phyloP scores from a whole-genome alignment of 2,329 filamentous ascomycete species.

The Claviceps purpurea region DNA sequence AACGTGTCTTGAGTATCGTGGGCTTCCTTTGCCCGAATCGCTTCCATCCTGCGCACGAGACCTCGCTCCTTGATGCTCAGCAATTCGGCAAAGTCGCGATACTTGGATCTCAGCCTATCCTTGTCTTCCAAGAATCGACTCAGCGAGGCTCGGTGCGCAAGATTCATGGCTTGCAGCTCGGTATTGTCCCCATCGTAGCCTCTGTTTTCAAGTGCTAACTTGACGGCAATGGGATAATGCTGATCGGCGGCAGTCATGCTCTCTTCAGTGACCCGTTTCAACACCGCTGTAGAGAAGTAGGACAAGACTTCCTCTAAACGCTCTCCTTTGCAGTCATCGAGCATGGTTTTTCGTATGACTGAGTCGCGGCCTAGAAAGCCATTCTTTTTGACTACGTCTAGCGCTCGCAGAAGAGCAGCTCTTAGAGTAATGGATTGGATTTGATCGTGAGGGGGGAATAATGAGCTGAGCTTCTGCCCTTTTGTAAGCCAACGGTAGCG shows the following conservation, averaged over 20 bases:
- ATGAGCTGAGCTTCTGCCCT: constrained; percentile 66
- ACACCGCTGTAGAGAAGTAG: constrained; percentile 68
- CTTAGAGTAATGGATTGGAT: constrained; percentile 85
- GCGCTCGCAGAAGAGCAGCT: constrained; percentile 63
- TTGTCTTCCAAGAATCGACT: constrained; percentile 45
- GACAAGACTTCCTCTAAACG: constrained; percentile 77
- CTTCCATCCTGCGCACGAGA: constrained; percentile 40
- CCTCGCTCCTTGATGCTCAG: constrained; percentile 49
- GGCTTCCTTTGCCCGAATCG: constrained; percentile 21
- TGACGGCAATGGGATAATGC: constrained; percentile 36
- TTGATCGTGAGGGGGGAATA: constrained; percentile 83
- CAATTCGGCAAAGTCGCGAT: constrained; percentile 49
- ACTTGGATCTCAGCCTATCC: constrained; percentile 42
- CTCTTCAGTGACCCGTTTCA: constrained; percentile 52
- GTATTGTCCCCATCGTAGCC: constrained; percentile 41
- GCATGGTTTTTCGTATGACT: constrained; percentile 81
- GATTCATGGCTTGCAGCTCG: constrained; percentile 49
- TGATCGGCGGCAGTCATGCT: constrained; percentile 22
- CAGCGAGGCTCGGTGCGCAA: constrained; percentile 61
- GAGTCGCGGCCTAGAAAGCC: constrained; percentile 68
- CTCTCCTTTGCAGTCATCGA: constrained; percentile 91
- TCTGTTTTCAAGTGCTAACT: constrained; percentile 44
- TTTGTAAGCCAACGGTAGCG: constrained; percentile 1
- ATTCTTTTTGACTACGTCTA: constrained; percentile 80
- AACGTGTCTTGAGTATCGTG: constrained; percentile 17